phyloP scores from a whole-genome alignment of 2,329 filamentous ascomycete genomes.

The Setomelanomma holmii region DNA sequence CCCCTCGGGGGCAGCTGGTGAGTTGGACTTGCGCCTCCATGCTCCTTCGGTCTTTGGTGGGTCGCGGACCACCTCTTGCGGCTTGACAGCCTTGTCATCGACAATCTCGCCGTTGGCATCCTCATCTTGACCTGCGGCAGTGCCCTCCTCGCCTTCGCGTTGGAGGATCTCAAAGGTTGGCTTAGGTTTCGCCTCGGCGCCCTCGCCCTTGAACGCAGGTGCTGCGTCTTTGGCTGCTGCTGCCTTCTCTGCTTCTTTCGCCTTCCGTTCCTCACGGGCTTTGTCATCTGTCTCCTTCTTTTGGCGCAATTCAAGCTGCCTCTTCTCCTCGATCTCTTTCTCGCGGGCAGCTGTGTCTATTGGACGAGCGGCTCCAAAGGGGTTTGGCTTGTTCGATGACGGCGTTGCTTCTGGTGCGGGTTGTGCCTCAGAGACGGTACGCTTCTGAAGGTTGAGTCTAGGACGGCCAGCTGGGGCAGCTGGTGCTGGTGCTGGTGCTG shows the following conservation, averaged over 20 bases:
- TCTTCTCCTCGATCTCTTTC: slow-evolving; percentile 88
- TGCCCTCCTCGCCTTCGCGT: slow-evolving; percentile 48
- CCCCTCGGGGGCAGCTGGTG: slow-evolving; percentile 39
- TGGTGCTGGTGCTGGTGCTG: slow-evolving; percentile 65
- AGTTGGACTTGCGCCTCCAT: slow-evolving; percentile 48
- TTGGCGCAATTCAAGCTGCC: slow-evolving; percentile 73
- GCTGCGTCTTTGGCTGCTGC: slow-evolving; percentile 61
- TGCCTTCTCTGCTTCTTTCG: slow-evolving; percentile 63
- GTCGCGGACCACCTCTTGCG: slow-evolving; percentile 61
- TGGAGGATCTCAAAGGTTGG: slow-evolving; percentile 64
- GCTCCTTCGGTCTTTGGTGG: slow-evolving; percentile 50
- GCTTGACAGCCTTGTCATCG: slow-evolving; percentile 62
- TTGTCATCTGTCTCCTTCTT: slow-evolving; percentile 90
- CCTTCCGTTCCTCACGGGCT: slow-evolving; percentile 72
- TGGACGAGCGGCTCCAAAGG: slow-evolving; percentile 90
- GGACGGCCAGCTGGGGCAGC: slow-evolving; percentile 72
- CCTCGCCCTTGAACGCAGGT: slow-evolving; percentile 39
- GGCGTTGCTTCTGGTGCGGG: slow-evolving; percentile 51
- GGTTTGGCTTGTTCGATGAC: slow-evolving; percentile 77
- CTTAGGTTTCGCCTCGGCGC: slow-evolving; percentile 53
- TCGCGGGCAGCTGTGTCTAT: slow-evolving; percentile 93
- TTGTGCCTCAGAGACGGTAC: slow-evolving; percentile 82
- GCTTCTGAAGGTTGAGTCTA: slow-evolving; percentile 86
- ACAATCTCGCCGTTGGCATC: slow-evolving; percentile 59
- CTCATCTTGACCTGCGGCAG: slow-evolving; percentile 52